phyloP scores from a whole-genome alignment of 2,329 filamentous ascomycete genomes.

The Clarireedia homoeocarpa region DNA sequence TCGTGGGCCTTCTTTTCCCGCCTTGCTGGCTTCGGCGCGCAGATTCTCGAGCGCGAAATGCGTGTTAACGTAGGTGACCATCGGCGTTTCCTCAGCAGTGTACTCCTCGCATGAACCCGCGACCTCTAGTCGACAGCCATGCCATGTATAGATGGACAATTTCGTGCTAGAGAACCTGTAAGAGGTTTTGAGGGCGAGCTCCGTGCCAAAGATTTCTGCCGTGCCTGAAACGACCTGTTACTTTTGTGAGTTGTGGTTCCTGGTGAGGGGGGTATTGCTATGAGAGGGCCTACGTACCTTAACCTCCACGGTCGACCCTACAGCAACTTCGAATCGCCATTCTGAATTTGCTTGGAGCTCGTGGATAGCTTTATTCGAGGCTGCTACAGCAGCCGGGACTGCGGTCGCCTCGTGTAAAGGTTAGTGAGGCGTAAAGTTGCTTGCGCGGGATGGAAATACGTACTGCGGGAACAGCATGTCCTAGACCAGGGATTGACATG shows the following conservation, averaged over 20 bases:
- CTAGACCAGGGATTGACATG: slow-evolving; percentile 70
- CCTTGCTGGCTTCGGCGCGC: slow-evolving; percentile 51
- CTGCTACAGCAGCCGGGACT: slow-evolving; percentile 29
- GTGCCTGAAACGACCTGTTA: slow-evolving; percentile 64
- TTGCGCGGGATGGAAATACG: slow-evolving; percentile 21
- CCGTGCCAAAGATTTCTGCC: slow-evolving; percentile 90
- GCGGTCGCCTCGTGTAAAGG: slow-evolving; percentile 17
- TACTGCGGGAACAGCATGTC: slow-evolving; percentile 56
- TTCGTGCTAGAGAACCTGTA: slow-evolving; percentile 80
- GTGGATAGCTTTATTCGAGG: slow-evolving; percentile 33
- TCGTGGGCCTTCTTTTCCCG: slow-evolving; percentile 58
- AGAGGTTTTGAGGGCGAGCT: slow-evolving; percentile 71
- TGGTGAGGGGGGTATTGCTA: not conserved
- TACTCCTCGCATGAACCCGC: slow-evolving; percentile 52
- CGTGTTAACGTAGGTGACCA: slow-evolving; percentile 73
- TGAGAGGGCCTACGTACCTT: slow-evolving; percentile 37
- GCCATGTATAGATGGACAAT: slow-evolving; percentile 85
- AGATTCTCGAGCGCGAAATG: slow-evolving; percentile 78
- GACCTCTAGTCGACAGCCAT: slow-evolving; percentile 80
- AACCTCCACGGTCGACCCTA: slow-evolving; percentile 42
- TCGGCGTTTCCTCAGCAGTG: slow-evolving; percentile 70
- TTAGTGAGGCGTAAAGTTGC: slow-evolving; percentile 12
- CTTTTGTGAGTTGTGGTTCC: slow-evolving; percentile 26
- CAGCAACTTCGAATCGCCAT: slow-evolving; percentile 70
- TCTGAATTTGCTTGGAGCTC: slow-evolving; percentile 59